Conservation (phyloP, 495 filamentous ascomycete species). For the Xylaria acuta region DNA sequence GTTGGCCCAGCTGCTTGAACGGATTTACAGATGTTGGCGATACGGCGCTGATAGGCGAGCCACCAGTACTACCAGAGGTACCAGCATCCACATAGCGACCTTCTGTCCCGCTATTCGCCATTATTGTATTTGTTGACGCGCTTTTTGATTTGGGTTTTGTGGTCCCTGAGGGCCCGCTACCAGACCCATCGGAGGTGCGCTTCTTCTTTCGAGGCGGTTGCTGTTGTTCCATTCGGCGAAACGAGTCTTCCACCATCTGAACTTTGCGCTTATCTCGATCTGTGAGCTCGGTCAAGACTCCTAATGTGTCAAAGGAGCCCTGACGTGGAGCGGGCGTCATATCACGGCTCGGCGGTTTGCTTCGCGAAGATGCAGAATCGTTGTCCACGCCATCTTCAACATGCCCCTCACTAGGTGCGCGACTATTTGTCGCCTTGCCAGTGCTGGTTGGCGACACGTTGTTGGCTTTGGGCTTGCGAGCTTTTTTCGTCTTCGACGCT, state of each 20-base stretch:
- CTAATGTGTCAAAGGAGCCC: slow-evolving; percentile 56
- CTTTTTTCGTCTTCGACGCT: slow-evolving; percentile 63
- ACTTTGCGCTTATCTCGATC: slow-evolving; percentile 89
- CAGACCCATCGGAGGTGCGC: slow-evolving; percentile 63
- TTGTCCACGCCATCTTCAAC: slow-evolving; percentile 61
- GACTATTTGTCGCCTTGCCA: slow-evolving; percentile 74
- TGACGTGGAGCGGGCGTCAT: slow-evolving; percentile 69
- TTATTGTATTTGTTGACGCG: slow-evolving; percentile 43
- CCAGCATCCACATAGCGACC: slow-evolving; percentile 57
- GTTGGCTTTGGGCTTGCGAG: slow-evolving; percentile 61
- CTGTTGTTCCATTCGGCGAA: slow-evolving; percentile 69
- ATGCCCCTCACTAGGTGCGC: slow-evolving; percentile 75
- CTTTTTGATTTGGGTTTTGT: slow-evolving; percentile 47
- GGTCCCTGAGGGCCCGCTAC: slow-evolving; percentile 32
- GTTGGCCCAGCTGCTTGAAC: slow-evolving; percentile 31
- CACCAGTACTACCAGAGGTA: slow-evolving; percentile 55
- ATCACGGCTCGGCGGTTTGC: slow-evolving; percentile 81
- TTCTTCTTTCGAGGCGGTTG: slow-evolving; percentile 66
- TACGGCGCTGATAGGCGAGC: slow-evolving; percentile 50
- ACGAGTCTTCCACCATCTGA: slow-evolving; percentile 78
- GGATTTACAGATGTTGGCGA: slow-evolving; percentile 42
- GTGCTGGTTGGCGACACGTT: slow-evolving; percentile 71
- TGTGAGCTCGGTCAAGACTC: slow-evolving; percentile 70
- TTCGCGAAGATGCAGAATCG: slow-evolving; percentile 75
- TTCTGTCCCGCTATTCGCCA: slow-evolving; percentile 42